phyloP scores from a whole-genome alignment of 768 basidiomycete species.

The Lentinula sp. region DNA sequence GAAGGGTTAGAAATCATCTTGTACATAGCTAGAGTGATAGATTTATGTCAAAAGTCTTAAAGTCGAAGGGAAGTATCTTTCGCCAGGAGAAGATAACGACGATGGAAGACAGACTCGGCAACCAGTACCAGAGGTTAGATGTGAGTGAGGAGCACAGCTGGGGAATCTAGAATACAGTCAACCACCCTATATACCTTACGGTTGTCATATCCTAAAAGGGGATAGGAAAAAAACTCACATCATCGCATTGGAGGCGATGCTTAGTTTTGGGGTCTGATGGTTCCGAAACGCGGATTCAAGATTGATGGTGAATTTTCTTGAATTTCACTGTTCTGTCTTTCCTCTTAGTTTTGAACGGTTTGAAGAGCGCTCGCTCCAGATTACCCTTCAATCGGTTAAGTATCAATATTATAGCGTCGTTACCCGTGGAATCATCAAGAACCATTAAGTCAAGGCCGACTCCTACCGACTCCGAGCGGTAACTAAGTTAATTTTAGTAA shows the following conservation, averaged over 20 bases:
- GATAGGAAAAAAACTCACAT: neutral
- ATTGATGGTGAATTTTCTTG: neutral
- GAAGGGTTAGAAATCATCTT: conserved; percentile 6
- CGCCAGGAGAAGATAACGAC: conserved; percentile 8
- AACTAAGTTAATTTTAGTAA: too few relatives aligned
- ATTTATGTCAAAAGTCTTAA: conserved; percentile 3
- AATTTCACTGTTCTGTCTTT: neutral
- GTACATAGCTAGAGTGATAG: conserved; percentile 4
- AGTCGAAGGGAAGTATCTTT: conserved; percentile 7
- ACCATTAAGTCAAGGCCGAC: neutral
- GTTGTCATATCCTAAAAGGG: neutral
- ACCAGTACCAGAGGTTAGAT: conserved; percentile 5
- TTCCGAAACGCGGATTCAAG: neutral
- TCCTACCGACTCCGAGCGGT: neutral
- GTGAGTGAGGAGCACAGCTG: conserved; percentile 6
- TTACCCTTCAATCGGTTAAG: neutral
- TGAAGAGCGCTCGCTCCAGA: too few relatives aligned
- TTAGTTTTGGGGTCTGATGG: neutral
- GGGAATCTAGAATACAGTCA: neutral
- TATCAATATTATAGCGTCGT: neutral
- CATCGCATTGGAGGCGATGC: neutral
- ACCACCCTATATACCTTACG: neutral
- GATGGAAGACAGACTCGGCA: conserved; percentile 8
- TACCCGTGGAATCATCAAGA: neutral
- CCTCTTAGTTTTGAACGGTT: neutral